These are phyloP conservation scores for Lentithecium fluviatile DNA, from an alignment of 495 filamentous ascomycete species.

Conservation along the genomic window DNA sequence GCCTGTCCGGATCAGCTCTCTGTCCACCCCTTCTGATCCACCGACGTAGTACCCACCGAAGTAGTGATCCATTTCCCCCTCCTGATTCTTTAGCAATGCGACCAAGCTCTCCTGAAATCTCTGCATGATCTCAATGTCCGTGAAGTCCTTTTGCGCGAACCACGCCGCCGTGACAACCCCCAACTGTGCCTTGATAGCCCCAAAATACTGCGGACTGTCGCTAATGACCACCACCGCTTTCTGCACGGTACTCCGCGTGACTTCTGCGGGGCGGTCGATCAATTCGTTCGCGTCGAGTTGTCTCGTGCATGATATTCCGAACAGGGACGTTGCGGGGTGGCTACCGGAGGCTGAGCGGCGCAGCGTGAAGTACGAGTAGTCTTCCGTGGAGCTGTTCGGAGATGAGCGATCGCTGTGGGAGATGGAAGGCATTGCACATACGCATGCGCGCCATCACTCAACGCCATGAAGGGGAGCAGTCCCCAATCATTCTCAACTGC, in stretches of 20 bases:
- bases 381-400: slow-evolving; percentile 68
- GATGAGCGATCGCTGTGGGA: slow-evolving; percentile 9
- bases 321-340: slow-evolving; percentile 74
- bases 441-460: slow-evolving; percentile 94
- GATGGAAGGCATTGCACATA: slow-evolving; percentile 48
- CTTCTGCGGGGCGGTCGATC: slow-evolving; percentile 75
- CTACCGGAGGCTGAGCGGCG: slow-evolving; percentile 61
- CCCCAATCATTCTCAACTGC: slow-evolving; percentile 87
- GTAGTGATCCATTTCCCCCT: slow-evolving; percentile 79
- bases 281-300: slow-evolving; percentile 81
- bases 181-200: slow-evolving; percentile 67
- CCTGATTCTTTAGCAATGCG: slow-evolving; percentile 62
- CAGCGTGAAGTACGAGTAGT: slow-evolving; percentile 98
- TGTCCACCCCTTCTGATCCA: neutral
- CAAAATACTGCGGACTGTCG: slow-evolving; percentile 67
- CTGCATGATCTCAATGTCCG: slow-evolving; percentile 70
- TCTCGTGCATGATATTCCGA: slow-evolving; percentile 92
- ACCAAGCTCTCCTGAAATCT: slow-evolving; percentile 88
- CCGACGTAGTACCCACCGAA: slow-evolving; percentile 57
- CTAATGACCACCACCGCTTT: slow-evolving; percentile 98
- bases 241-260: slow-evolving; percentile 93
- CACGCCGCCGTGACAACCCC: slow-evolving; percentile 89
- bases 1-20: slow-evolving; percentile 47
- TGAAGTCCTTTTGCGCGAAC: slow-evolving; percentile 88
- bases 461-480: slow-evolving; percentile 93